These are phyloP conservation scores for Solidago caesia DNA, from an alignment of 129 eudicot species.

Conservation along the genomic window DNA sequence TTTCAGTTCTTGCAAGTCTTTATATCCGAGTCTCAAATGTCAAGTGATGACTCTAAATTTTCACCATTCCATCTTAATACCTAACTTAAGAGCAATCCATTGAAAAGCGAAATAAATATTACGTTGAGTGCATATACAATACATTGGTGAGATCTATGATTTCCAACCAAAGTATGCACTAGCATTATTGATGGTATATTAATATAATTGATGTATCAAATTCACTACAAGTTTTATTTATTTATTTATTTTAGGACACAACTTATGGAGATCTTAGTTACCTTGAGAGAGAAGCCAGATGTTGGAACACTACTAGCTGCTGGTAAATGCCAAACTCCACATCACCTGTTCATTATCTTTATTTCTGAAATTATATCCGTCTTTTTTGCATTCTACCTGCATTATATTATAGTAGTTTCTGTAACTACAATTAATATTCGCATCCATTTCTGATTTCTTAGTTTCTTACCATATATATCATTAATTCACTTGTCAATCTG, in stretches of 20 bases:
- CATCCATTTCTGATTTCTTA: background rate
- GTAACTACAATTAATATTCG: too few species aligned
- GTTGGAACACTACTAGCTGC: slow-evolving; percentile 78
- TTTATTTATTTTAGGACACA: slow-evolving; percentile 53
- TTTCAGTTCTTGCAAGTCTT: background rate
- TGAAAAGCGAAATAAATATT: slow-evolving; percentile 8
- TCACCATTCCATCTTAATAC: background rate
- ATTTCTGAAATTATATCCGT: background rate
- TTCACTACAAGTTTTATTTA: slow-evolving; percentile 20
- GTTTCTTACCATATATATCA: too few species aligned
- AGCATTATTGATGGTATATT: slow-evolving; percentile 21
- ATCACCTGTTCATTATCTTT: slow-evolving; percentile 11
- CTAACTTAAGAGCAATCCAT: background rate
- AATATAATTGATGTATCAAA: slow-evolving; percentile 2
- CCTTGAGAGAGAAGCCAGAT: slow-evolving; percentile 89
- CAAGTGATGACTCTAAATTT: background rate
- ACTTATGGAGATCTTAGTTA: slow-evolving; percentile 74
- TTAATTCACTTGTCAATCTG: too few species aligned
- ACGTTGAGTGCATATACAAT: background rate
- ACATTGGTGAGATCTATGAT: background rate
- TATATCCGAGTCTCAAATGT: slow-evolving; percentile 1
- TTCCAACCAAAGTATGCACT: slow-evolving; percentile 12
- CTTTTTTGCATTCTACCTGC: slow-evolving; percentile 6
- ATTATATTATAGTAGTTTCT: background rate
- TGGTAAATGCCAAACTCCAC: slow-evolving; percentile 46